phyloP scores from a whole-genome alignment of 1,139 yeast species.

The Saccharomyces hybrid region DNA sequence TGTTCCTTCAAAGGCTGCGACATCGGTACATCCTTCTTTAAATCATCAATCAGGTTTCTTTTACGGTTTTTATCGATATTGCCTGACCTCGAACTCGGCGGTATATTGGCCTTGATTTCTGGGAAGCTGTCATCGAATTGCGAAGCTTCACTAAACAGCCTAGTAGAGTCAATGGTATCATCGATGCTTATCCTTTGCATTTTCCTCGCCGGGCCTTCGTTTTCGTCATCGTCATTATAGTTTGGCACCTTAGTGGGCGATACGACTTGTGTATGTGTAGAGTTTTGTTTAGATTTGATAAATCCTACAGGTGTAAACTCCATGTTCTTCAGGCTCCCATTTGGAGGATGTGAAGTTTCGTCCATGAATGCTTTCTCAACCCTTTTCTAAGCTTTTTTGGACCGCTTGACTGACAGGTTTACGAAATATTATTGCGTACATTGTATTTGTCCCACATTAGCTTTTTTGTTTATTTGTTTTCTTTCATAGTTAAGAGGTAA shows the following conservation, averaged over 20 bases:
- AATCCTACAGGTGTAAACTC: constrained; percentile 33
- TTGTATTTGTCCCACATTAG: not conserved
- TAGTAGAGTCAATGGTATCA: constrained; percentile 23
- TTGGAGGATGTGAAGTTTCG: not conserved
- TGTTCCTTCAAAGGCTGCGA: constrained; percentile 49
- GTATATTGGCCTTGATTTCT: constrained; percentile 11
- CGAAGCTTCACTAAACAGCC: constrained; percentile 26
- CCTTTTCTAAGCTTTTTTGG: not conserved
- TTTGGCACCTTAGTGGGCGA: not conserved
- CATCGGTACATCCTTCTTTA: constrained; percentile 29
- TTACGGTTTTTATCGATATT: constrained; percentile 4
- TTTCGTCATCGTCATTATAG: constrained; percentile 5
- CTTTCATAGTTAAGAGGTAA: not conserved
- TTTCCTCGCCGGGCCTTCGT: constrained; percentile 11
- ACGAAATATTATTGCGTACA: not conserved
- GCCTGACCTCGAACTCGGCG: not conserved
- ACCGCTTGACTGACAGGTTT: not conserved
- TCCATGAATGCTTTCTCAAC: not conserved
- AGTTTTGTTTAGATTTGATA: constrained; percentile 18
- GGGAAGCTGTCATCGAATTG: constrained; percentile 31
- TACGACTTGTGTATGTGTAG: not conserved
- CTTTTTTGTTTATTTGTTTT: not conserved
- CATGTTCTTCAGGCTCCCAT: constrained; percentile 11
- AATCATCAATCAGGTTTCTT: constrained; percentile 16
- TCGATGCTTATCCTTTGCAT: constrained; percentile 15